Conservation (phyloP, 1,284 basidiomycete species). For the Boletellus dicymbophilus region DNA sequence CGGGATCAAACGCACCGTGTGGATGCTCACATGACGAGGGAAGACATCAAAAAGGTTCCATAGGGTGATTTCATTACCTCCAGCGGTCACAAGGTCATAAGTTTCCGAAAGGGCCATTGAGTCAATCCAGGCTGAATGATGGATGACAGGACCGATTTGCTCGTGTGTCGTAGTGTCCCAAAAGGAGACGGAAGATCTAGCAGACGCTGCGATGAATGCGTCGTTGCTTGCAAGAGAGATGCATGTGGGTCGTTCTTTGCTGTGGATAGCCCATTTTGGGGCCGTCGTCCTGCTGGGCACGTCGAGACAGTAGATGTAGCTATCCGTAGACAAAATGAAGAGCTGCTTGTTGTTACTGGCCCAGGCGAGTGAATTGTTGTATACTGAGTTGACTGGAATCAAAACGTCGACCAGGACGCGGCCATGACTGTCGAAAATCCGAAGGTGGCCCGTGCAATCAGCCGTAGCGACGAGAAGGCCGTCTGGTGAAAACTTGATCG, state of each 20-base stretch:
- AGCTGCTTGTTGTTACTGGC: neutral
- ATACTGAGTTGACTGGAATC: neutral
- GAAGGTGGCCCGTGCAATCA: neutral
- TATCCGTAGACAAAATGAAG: neutral
- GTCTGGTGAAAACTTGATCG: neutral
- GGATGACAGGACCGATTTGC: neutral
- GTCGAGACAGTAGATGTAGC: neutral
- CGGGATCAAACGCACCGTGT: too few relatives aligned
- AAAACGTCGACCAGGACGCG: neutral
- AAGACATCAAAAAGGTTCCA: too few relatives aligned
- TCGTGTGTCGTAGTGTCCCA: neutral
- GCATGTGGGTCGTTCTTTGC: neutral
- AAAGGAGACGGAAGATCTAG: neutral
- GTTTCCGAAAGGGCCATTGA: neutral
- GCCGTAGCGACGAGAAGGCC: neutral
- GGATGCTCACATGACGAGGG: too few relatives aligned
- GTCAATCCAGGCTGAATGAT: neutral
- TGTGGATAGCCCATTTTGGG: neutral
- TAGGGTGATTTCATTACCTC: neutral
- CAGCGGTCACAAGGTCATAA: neutral
- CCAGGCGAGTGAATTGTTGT: constrained; percentile 3
- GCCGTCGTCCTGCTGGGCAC: neutral
- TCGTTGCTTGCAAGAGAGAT: neutral
- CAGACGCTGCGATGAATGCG: neutral
- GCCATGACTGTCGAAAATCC: neutral